Conservation (phyloP, 2,329 filamentous ascomycete species). For the Neonectria hederae region DNA sequence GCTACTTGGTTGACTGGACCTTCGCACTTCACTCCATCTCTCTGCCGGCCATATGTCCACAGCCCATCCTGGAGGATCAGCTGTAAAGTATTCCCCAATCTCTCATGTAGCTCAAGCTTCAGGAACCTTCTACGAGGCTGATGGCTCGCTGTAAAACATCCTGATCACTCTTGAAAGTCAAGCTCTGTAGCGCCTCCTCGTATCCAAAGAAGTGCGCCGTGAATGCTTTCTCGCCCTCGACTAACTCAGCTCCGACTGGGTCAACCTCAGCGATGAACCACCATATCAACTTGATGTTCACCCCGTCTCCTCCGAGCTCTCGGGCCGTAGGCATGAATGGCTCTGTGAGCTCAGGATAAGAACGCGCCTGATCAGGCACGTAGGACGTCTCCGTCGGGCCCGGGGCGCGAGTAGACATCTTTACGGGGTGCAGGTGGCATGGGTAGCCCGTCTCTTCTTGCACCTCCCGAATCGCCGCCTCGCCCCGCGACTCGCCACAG, state of each 20-base stretch:
- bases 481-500: constrained; percentile 18
- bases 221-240: constrained; percentile 4
- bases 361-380: constrained; percentile 22
- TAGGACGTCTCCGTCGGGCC: constrained; percentile 9
- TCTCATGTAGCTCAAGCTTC: background rate
- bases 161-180: constrained; percentile 16
- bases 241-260: no score
- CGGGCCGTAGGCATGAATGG: constrained; percentile 26
- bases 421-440: constrained; percentile 16
- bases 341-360: constrained; percentile 30
- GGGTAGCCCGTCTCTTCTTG: constrained; percentile 27
- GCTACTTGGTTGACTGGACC: background rate
- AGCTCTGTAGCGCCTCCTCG: constrained; percentile 9
- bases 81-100: background rate
- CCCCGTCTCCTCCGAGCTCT: background rate
- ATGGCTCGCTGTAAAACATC: constrained; percentile 20
- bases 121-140: constrained; percentile 1
- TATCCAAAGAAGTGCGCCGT: constrained; percentile 16
- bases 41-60: background rate
- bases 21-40: background rate
- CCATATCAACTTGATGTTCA: constrained; percentile 22
- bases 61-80: constrained; percentile 4
- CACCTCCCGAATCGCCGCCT: constrained; percentile 26
- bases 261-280: constrained; percentile 21
- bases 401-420: constrained; percentile 24